Base-by-base conservation (phyloP, 352 stramenopile genomes). In the Phytopythium litorale region DNA sequence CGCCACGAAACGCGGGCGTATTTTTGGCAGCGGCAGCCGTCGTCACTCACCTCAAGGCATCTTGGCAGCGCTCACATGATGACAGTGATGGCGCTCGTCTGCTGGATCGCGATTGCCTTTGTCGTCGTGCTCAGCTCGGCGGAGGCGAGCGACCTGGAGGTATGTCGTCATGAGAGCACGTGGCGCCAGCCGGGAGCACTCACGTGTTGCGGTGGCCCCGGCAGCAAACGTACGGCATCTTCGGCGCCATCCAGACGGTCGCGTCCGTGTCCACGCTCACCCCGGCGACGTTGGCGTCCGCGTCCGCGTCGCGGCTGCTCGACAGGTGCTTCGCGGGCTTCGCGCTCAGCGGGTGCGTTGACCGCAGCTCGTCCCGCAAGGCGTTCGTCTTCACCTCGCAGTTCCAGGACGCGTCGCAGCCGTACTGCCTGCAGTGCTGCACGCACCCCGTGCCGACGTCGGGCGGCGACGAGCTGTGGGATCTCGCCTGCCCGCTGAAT, bases 341-440 rank as follows among this genome's bases (percentile, higher is more conserved):
- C 50, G 68, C 69, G 40, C 78, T 90, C 53, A 90, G 79, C 25
- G 63, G 67, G 9, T 90, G 78, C 51, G 63, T 78, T 30, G 81
- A 90, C 40, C 63, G 77, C 46, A 88, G 87, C 66, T 58, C 55
- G 1, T 79, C 65, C 18, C 66, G 66, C n/a, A 88, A 88, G 46
- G 78, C 74, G 23, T 78, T 87, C 19, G 58, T 65, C 46, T 90
- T 90, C 46, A 67, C 71, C 30, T 76, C 63, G 11, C 81, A 90
- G 45, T 90, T 90, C 58, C 84, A 73, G 23, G 78, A 87, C 52
- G 55, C 67, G 33, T 72, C 37, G 9, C 77, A 74, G 43, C 73
- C 72, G 13, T 92, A 84, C 37, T 92, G 83, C 38, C 56, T 92
- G 12, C 81, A 92, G 60, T 92, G 83, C 64, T 92, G 83, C 55